Conservation (phyloP, 2,329 filamentous ascomycete species). For the Fusarium aywerte region DNA sequence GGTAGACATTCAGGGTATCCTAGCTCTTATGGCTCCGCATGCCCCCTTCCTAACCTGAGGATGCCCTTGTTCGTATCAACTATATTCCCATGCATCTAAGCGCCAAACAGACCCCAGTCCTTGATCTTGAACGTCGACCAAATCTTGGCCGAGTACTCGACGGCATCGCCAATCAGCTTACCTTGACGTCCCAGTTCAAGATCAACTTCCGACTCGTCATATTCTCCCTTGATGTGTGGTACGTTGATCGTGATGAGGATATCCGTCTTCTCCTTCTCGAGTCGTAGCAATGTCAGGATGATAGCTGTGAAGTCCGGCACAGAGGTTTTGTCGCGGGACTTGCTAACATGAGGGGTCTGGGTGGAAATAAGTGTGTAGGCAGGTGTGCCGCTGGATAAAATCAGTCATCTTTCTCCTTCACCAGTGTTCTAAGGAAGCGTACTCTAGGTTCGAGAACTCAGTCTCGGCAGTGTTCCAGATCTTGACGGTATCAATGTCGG, state of each 20-base stretch:
- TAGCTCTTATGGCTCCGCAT: not conserved
- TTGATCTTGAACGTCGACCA: constrained; percentile 80
- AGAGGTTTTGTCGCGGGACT: constrained; percentile 50
- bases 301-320: constrained; percentile 76
- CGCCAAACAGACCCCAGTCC: constrained; percentile 80
- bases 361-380: constrained; percentile 78
- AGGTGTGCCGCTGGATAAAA: constrained; percentile 58
- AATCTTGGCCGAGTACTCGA: constrained; percentile 74
- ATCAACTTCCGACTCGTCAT: constrained; percentile 77
- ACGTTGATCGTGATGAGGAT: constrained; percentile 89
- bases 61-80: not conserved
- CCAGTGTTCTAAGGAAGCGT: constrained; percentile 40
- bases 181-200: constrained; percentile 72
- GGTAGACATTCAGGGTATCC: constrained; percentile 30
- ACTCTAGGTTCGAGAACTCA: constrained; percentile 66
- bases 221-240: constrained; percentile 80
- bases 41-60: not conserved
- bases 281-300: constrained; percentile 78
- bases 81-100: not conserved
- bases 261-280: constrained; percentile 81
- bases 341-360: constrained; percentile 58
- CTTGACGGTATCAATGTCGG: constrained; percentile 70
- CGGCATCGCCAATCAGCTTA: constrained; percentile 73
- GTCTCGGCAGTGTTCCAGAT: constrained; percentile 74
- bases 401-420: constrained; percentile 18